phyloP scores from a whole-genome alignment of 768 basidiomycete species.

The Boletus reticuloceps region DNA sequence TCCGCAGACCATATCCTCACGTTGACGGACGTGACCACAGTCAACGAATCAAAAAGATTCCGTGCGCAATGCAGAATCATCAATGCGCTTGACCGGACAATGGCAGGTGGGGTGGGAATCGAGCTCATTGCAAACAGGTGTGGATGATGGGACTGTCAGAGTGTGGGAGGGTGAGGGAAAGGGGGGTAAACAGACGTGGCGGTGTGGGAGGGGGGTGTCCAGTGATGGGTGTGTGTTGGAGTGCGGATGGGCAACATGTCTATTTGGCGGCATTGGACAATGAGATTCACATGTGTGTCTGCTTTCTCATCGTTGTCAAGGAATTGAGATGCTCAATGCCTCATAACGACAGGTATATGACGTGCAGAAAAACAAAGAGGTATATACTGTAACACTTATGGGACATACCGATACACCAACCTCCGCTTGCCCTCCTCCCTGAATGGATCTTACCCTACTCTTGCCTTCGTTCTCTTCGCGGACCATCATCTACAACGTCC shows the following conservation, averaged over 20 bases:
- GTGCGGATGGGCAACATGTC: slow-evolving; percentile 82
- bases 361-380: slow-evolving; percentile 76
- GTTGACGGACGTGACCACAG: no score
- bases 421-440: slow-evolving; percentile 91
- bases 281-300: slow-evolving; percentile 79
- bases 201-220: slow-evolving; percentile 83
- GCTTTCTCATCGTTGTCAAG: background rate
- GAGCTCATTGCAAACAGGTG: no score
- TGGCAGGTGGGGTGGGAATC: no score
- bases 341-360: slow-evolving; percentile 68
- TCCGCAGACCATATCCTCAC: no score
- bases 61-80: no score
- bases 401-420: slow-evolving; percentile 94
- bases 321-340: background rate
- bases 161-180: no score
- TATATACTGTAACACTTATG: slow-evolving; percentile 72
- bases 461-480: slow-evolving; percentile 90
- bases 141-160: no score
- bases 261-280: slow-evolving; percentile 96
- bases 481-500: slow-evolving; percentile 86
- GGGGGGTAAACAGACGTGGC: slow-evolving; percentile 68
- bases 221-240: slow-evolving; percentile 90
- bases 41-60: no score
- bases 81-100: no score
- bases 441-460: slow-evolving; percentile 79